Evolutionary conservation across 306 rosid species (phyloP), one percentile per base, ranked within the genome.

Genomic region (Vicia faba): DNA sequence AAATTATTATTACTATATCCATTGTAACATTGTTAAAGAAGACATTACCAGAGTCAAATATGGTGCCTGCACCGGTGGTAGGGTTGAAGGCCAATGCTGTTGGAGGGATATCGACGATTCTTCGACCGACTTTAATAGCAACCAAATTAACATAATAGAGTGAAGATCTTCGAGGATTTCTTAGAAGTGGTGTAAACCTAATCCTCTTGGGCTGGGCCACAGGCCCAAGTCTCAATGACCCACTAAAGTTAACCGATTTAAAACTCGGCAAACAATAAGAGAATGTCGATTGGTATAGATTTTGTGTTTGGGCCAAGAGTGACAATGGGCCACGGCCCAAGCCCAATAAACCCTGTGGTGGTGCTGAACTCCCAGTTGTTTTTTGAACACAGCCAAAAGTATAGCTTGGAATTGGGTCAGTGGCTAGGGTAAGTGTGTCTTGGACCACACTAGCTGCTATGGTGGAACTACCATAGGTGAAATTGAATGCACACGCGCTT

Each of bases 261-360:
- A 85, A 88, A 74, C 97, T 84, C 5, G 99, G 99, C 50, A 95
- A 77, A 71, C 99, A 95, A 65, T 95, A 95, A 2, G 99, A 95
- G 72, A 95, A 95, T n/a, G 95, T 95, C 29, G 96, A 95, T 5
- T 73, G 25, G 77, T 95, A 95, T 2, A 95, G 79, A 7, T 79
- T 75, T 44, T 95, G 92, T 70, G 88, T 81, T 70, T 95, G 99
- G 7, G 88, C 77, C 15, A 95, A 62, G 0, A 95, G 84, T 0
- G 99, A 90, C 4, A 95, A 70, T 6, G 96, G 90, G 77, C 99
- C 99, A 50, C 99, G 89, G 80, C 99, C 96, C 41, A 95, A 65
- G 53, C 99, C 99, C 75, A 95, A 80, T 2, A 95, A 73, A 0
- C 99, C 99, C 26, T 95, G 99, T 1, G 75, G 85, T 0, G 99